Conservation (phyloP, 192 early-diverging fungal species). For the Linnemannia elongata region DNA sequence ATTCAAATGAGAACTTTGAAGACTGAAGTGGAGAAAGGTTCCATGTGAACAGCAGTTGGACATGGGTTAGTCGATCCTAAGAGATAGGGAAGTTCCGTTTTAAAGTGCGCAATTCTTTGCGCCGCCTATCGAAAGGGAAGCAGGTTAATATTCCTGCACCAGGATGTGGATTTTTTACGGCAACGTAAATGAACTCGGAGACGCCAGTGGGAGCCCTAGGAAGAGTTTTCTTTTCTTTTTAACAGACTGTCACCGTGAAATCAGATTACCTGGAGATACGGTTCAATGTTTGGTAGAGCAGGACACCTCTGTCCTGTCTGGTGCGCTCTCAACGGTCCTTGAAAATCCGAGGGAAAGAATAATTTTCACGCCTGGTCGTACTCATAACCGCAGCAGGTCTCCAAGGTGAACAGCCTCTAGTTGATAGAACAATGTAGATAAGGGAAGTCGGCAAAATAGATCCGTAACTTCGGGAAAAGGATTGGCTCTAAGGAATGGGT, state of each 20-base stretch:
- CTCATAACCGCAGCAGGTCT: slow-evolving; percentile 84
- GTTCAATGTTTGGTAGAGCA: slow-evolving; percentile 67
- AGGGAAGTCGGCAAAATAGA: no score
- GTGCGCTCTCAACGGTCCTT: slow-evolving; percentile 74
- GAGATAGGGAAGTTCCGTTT: slow-evolving; percentile 72
- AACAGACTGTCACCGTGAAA: slow-evolving; percentile 53
- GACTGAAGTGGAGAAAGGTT: slow-evolving; percentile 90
- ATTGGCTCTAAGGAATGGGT: no score
- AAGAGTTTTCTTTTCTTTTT: slow-evolving; percentile 86
- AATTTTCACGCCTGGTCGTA: slow-evolving; percentile 76
- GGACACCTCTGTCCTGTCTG: slow-evolving; percentile 67
- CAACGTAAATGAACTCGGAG: slow-evolving; percentile 79
- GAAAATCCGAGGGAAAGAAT: slow-evolving; percentile 82
- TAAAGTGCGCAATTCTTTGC: slow-evolving; percentile 57
- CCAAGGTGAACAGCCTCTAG: no score
- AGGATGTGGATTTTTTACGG: slow-evolving; percentile 74
- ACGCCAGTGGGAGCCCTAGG: slow-evolving; percentile 72
- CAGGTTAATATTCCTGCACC: slow-evolving; percentile 85
- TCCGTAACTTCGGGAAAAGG: no score
- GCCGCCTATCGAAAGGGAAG: slow-evolving; percentile 82
- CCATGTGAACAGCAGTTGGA: slow-evolving; percentile 79
- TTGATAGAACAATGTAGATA: no score
- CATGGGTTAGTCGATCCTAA: slow-evolving; percentile 87
- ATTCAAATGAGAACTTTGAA: slow-evolving; percentile 88
- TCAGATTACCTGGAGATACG: slow-evolving; percentile 74